Conservation (phyloP, 768 basidiomycete genomes). For the Termitomyces sp. region DNA sequence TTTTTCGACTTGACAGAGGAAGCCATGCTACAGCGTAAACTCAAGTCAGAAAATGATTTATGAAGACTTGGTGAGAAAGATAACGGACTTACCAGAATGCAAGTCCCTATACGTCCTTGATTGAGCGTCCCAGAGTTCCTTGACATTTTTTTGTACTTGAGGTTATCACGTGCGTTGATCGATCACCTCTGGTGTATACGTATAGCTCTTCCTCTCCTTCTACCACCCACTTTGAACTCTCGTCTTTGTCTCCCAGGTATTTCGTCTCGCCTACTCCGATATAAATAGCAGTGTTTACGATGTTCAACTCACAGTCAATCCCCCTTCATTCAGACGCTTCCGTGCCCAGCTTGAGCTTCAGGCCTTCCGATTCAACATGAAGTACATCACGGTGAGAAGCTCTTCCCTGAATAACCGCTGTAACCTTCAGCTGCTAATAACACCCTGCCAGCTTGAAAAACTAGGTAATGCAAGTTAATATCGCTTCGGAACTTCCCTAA, state of each 20-base stretch:
- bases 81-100: slow-evolving; percentile 5
- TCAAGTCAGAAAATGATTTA: not conserved
- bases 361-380: slow-evolving; percentile 25
- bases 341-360: not conserved
- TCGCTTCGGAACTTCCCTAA: slow-evolving; percentile 22
- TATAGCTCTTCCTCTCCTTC: not conserved
- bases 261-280: not conserved
- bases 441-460: slow-evolving; percentile 68
- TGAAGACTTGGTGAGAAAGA: not conserved
- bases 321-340: not conserved
- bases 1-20: slow-evolving; percentile 47
- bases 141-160: slow-evolving; percentile 9
- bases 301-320: not conserved
- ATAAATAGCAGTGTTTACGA: not conserved
- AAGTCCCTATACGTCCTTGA: not conserved
- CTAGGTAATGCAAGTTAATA: slow-evolving; percentile 44
- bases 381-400: slow-evolving; percentile 47
- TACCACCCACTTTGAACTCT: not conserved
- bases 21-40: slow-evolving; percentile 27
- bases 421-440: not conserved
- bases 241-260: not conserved
- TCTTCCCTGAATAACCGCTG: not conserved
- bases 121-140: not conserved
- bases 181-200: too few relatives aligned
- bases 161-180: slow-evolving; percentile 9